A percentile compares a stretch with the other conserved stretches of the same genome.
phyloP scores from a whole-genome alignment of 2,329 filamentous ascomycete genomes.

The Exophiala dermatitidis region DNA sequence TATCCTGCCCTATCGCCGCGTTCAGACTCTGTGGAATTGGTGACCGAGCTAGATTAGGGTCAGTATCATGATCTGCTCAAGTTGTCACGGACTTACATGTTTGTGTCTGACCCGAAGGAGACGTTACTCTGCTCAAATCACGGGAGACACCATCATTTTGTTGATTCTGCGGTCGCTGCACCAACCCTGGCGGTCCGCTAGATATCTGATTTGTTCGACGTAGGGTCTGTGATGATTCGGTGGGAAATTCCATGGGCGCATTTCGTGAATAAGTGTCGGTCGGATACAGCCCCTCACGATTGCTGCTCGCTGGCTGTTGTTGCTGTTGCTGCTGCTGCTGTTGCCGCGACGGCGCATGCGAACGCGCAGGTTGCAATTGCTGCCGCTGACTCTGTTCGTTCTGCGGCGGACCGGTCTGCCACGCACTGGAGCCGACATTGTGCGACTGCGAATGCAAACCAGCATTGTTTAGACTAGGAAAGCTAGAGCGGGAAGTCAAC shows the following conservation, averaged over 20 bases:
- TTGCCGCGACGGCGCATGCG: conserved; percentile 15
- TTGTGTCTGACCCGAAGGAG: conserved; percentile 23
- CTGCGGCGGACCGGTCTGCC: conserved; percentile 26
- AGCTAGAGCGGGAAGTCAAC: conserved; percentile 10
- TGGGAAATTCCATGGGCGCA: conserved; percentile 21
- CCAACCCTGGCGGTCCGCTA: conserved; percentile 21
- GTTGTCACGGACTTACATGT: conserved; percentile 12
- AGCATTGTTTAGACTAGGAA: conserved; percentile 25
- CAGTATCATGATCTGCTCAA: not conserved
- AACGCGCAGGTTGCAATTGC: conserved; percentile 13
- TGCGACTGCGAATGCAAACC: conserved; percentile 22
- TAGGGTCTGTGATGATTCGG: conserved; percentile 17
- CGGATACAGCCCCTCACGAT: conserved; percentile 19
- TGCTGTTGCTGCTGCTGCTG: conserved; percentile 20
- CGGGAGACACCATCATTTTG: conserved; percentile 15
- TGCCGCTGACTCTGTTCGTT: conserved; percentile 21
- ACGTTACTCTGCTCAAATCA: conserved; percentile 24
- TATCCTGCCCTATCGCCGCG: conserved; percentile 37
- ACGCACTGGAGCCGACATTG: conserved; percentile 22
- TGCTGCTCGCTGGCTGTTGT: conserved; percentile 12
- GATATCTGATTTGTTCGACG: conserved; percentile 20
- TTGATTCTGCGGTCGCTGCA: conserved; percentile 20
- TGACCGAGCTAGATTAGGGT: conserved; percentile 31
- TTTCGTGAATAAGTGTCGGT: conserved; percentile 25
- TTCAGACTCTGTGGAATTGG: conserved; percentile 39